These are phyloP conservation scores for Colletotrichum liaoningense DNA, from an alignment of 2,329 filamentous ascomycete genomes.

Conservation along the genomic window DNA sequence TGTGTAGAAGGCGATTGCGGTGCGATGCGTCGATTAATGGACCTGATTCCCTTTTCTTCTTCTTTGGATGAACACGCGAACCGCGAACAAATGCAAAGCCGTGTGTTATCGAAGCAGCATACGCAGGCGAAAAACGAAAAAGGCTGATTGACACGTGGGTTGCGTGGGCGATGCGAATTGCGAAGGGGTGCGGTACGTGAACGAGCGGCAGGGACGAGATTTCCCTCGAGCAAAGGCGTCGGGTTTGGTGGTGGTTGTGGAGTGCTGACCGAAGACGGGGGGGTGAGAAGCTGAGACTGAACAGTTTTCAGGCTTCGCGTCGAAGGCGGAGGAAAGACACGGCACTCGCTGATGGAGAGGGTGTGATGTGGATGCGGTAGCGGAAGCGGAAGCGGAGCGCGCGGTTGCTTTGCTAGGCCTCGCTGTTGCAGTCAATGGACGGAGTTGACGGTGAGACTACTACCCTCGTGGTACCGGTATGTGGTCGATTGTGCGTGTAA, in stretches of 20 bases:
- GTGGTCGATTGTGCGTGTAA: background rate
- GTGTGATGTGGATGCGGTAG: conserved; percentile 1
- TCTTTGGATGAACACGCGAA: conserved; percentile 26
- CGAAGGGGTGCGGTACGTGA: conserved; percentile 26
- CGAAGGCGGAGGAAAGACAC: conserved; percentile 2
- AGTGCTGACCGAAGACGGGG: conserved; percentile 17
- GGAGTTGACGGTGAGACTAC: background rate
- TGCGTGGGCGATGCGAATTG: conserved; percentile 23
- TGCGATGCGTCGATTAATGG: conserved; percentile 9
- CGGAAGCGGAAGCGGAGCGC: conserved; percentile 3
- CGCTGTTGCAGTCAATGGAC: background rate
- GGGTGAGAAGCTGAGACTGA: conserved; percentile 15
- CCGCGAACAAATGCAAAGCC: conserved; percentile 29
- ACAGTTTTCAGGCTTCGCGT: conserved; percentile 26
- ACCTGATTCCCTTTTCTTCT: background rate
- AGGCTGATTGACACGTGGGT: background rate
- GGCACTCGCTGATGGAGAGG: conserved; percentile 6
- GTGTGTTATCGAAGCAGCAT: conserved; percentile 21
- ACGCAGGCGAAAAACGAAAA: background rate
- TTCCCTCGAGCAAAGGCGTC: conserved; percentile 33
- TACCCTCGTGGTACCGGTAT: background rate
- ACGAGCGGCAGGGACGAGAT: conserved; percentile 36
- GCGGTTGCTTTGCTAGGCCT: conserved; percentile 26
- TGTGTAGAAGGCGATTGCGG: background rate
- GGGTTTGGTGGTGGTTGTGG: background rate